phyloP scores from a whole-genome alignment of 1,284 basidiomycete genomes.

The Trametes hirsuta region DNA sequence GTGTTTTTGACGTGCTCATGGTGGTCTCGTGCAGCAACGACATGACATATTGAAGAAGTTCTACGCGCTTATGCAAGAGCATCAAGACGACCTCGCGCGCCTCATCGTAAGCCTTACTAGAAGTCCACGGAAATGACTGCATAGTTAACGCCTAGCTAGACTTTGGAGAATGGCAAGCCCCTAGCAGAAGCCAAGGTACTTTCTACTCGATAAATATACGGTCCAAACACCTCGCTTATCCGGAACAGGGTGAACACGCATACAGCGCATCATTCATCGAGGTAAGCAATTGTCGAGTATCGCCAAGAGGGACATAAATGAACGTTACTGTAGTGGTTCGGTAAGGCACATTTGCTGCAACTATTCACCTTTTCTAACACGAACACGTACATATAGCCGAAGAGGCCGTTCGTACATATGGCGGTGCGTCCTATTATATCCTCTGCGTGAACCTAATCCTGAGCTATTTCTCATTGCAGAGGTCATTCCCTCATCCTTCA shows the following conservation, averaged over 20 bases:
- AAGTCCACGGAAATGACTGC: background rate
- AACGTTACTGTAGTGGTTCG: conserved; percentile 65
- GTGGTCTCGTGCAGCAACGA: conserved; percentile 52
- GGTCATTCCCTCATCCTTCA: conserved; percentile 79
- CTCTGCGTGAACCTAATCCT: background rate
- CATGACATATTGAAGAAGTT: conserved; percentile 82
- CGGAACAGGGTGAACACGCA: conserved; percentile 68
- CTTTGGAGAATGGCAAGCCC: conserved; percentile 92
- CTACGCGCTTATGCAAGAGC: conserved; percentile 72
- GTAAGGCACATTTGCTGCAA: conserved; percentile 42
- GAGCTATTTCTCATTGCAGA: conserved; percentile 44
- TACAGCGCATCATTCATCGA: conserved; percentile 88
- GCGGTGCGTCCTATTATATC: conserved; percentile 49
- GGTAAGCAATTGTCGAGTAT: conserved; percentile 48
- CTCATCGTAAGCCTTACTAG: conserved; percentile 63
- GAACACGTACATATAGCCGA: conserved; percentile 57
- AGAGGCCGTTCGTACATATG: conserved; percentile 86
- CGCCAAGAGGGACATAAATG: background rate
- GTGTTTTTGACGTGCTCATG: background rate
- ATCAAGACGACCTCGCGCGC: conserved; percentile 81
- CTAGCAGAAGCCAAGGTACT: conserved; percentile 77
- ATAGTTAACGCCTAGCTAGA: conserved; percentile 50
- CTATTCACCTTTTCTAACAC: background rate
- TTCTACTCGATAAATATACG: background rate
- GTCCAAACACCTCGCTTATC: background rate